A percentile compares a stretch with the other conserved stretches of the same genome.
phyloP scores from a whole-genome alignment of 2,329 filamentous ascomycete species.

The Cercospora sp. region DNA sequence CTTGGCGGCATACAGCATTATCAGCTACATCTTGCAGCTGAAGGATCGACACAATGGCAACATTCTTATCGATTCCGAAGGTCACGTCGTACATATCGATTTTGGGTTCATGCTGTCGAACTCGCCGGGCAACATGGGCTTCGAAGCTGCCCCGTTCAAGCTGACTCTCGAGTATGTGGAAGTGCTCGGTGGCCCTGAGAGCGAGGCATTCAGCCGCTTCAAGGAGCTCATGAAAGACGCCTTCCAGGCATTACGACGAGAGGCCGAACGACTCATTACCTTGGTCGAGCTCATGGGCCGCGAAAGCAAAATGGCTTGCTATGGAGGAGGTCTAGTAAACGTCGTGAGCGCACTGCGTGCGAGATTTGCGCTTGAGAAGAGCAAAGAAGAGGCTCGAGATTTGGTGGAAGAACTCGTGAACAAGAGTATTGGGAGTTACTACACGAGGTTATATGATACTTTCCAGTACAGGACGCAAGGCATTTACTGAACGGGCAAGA shows the following conservation, averaged over 20 bases:
- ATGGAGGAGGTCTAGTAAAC: conserved; percentile 69
- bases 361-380: conserved; percentile 78
- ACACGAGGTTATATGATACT: conserved; percentile 71
- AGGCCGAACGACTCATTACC: conserved; percentile 78
- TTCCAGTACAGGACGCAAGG: conserved; percentile 87
- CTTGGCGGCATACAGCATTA: conserved; percentile 82
- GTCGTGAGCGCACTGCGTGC: conserved; percentile 69
- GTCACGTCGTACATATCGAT: conserved; percentile 85
- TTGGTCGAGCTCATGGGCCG: conserved; percentile 81
- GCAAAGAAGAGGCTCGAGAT: conserved; percentile 75
- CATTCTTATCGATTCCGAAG: conserved; percentile 79
- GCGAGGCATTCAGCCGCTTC: conserved; percentile 70
- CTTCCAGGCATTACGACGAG: conserved; percentile 76
- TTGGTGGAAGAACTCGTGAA: conserved; percentile 80
- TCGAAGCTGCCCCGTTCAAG: conserved; percentile 85
- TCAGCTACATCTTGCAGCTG: conserved; percentile 78
- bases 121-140: conserved; percentile 78
- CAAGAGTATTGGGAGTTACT: conserved; percentile 84
- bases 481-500: conserved; percentile 64
- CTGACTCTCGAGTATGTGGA: conserved; percentile 84
- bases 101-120: conserved; percentile 91
- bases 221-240: conserved; percentile 79
- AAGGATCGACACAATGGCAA: conserved; percentile 88
- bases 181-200: conserved; percentile 71
- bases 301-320: conserved; percentile 83